Evolutionary conservation across 225 moss, liverwort and hornwort genomes (phyloP), one percentile per base, ranked within the genome.

Genomic region (Sphagnum contortum): DNA sequence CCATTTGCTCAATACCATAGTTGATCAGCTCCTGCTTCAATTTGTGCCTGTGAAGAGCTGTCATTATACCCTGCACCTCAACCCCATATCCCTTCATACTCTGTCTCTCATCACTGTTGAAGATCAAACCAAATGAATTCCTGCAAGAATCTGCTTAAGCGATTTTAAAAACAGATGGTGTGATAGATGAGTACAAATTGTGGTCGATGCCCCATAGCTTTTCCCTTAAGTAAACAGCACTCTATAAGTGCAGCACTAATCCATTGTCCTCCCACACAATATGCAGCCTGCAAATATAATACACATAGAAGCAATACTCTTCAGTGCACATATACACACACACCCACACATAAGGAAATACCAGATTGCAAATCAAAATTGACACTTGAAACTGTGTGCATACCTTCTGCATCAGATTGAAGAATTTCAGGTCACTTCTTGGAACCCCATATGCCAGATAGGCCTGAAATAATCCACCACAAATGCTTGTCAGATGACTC

Each of bases 221-320:
- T 91, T 45, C 87, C 94, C 76, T 80, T 81, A 10, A 94, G 60
- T 11, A 94, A 74, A 6, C 85, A 86, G 47, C 76, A 84, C 72
- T 94, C 94, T 3, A 94, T 94, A 5, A 83, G 76, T 3, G 91
- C 94, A 0, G 91, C 91, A 12, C 80, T 89, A 63, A 94, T 89
- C 71, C 81, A 85, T 52, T 91, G 79, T 1, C 94, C 87, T 50
- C 94, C 91, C 5, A 94, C 94, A 68, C 89, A 87, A 48, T 91
- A 91, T 52, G 52, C 6, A 5, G 52, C 52, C 52, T 52, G 9
- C 60, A 79, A 29, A 29, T 52, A 29, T 29, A 29, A 5, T 9
- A 5, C 52, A 52, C 52, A 6, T 2, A 52, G 52, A 9, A 52
- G 52, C 52, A 5, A 5, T 52, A 52, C 52, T 5, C 52, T 52